A percentile compares a stretch with the other conserved stretches of the same genome.
phyloP scores from a whole-genome alignment of 805 yeast genomes.

The Lachancea quebecensis region DNA sequence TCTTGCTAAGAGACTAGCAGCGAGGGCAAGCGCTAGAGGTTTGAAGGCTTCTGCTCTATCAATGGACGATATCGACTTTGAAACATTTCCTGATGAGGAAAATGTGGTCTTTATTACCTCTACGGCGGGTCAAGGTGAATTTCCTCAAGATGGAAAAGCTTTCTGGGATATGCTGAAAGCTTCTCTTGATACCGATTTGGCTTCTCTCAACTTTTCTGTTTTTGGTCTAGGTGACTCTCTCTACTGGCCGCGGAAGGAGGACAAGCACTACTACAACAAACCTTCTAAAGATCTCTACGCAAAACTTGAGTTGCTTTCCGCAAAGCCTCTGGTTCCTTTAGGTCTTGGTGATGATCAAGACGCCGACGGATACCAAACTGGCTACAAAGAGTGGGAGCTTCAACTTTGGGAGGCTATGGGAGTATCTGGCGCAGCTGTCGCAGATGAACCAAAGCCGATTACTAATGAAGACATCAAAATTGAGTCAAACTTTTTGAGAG shows the following conservation, averaged over 20 bases:
- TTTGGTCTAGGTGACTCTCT: slow-evolving; percentile 92
- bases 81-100: slow-evolving; percentile 58
- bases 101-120: slow-evolving; percentile 71
- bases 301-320: slow-evolving; percentile 65
- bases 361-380: slow-evolving; percentile 91
- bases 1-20: slow-evolving; percentile 69
- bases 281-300: slow-evolving; percentile 71
- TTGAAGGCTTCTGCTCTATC: slow-evolving; percentile 48
- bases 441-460: slow-evolving; percentile 85
- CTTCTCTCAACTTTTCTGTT: slow-evolving; percentile 57
- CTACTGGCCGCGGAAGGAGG: slow-evolving; percentile 98
- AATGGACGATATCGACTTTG: slow-evolving; percentile 62
- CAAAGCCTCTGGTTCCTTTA: slow-evolving; percentile 59
- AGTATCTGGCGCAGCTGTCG: slow-evolving; percentile 72
- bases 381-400: slow-evolving; percentile 83
- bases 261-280: slow-evolving; percentile 86
- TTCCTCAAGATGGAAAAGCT: slow-evolving; percentile 71
- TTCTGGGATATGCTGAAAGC: slow-evolving; percentile 72
- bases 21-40: slow-evolving; percentile 74
- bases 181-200: slow-evolving; percentile 56
- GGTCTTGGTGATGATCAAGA: slow-evolving; percentile 97
- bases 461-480: slow-evolving; percentile 95
- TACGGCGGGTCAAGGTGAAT: slow-evolving; percentile 93
- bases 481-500: slow-evolving; percentile 80
- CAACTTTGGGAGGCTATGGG: slow-evolving; percentile 83